phyloP scores from a whole-genome alignment of 495 filamentous ascomycete species.

The Lasiosphaeria ovina region DNA sequence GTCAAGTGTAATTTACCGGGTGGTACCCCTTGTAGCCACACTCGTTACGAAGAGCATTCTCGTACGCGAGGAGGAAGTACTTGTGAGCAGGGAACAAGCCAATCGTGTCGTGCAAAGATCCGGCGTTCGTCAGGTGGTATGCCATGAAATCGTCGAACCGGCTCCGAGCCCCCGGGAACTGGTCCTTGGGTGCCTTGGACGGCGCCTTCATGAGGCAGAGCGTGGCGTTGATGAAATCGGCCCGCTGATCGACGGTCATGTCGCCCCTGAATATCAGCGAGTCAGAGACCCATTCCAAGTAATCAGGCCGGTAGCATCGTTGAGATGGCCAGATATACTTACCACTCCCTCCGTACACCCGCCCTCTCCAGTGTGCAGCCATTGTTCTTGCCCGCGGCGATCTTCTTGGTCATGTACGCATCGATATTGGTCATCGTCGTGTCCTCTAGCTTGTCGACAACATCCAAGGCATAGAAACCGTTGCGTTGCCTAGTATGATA shows the following conservation, averaged over 20 bases:
- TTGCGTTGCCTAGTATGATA: conserved; percentile 28
- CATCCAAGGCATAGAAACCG: conserved; percentile 36
- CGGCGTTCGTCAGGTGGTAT: conserved; percentile 44
- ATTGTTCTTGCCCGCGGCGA: conserved; percentile 39
- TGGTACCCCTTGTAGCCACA: conserved; percentile 62
- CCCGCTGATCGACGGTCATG: conserved; percentile 46
- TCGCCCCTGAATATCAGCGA: conserved; percentile 39
- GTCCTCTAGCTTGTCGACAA: conserved; percentile 39
- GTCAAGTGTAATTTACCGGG: conserved; percentile 5
- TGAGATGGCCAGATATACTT: not conserved
- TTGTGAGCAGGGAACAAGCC: conserved; percentile 68
- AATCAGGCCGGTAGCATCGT: not conserved
- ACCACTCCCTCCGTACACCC: conserved; percentile 53
- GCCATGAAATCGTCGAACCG: conserved; percentile 57
- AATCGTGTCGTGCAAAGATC: conserved; percentile 52
- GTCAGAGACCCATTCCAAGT: not conserved
- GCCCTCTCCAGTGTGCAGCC: conserved; percentile 50
- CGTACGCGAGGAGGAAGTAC: conserved; percentile 63
- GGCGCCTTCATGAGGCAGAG: conserved; percentile 47
- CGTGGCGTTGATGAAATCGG: conserved; percentile 49
- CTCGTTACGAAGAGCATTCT: conserved; percentile 65
- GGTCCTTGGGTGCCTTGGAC: conserved; percentile 35
- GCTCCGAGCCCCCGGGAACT: conserved; percentile 49
- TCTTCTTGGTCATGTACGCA: conserved; percentile 34
- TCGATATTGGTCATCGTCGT: conserved; percentile 40